Conservation (phyloP, 2,329 filamentous ascomycete species). For the Neofusicoccum ribis region DNA sequence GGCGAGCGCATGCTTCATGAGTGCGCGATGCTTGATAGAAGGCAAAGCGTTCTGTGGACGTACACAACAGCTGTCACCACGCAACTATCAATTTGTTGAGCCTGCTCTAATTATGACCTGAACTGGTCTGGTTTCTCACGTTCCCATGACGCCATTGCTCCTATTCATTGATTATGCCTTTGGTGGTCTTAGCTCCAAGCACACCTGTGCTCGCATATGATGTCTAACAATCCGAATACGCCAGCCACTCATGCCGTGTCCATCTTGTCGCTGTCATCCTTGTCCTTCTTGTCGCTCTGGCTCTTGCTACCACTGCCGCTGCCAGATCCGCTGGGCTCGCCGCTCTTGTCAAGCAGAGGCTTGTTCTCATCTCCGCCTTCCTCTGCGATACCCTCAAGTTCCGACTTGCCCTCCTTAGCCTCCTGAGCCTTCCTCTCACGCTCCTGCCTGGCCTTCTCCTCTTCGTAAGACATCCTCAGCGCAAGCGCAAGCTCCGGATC, state of each 20-base stretch:
- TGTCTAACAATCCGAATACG: background rate
- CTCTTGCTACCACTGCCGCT: constrained; percentile 42
- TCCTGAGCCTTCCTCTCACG: constrained; percentile 78
- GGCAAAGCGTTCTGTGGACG: no score
- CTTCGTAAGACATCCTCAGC: constrained; percentile 95
- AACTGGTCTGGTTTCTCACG: no score
- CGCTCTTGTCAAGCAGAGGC: constrained; percentile 64
- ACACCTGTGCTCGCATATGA: background rate
- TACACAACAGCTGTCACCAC: no score
- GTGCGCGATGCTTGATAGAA: no score
- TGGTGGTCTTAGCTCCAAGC: background rate
- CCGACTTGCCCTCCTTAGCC: constrained; percentile 68
- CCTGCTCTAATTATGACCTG: background rate
- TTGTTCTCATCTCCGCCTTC: constrained; percentile 54
- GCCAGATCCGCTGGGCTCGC: constrained; percentile 64
- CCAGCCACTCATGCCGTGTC: constrained; percentile 69
- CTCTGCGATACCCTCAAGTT: constrained; percentile 79
- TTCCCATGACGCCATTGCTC: background rate
- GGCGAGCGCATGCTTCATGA: background rate
- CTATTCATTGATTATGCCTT: background rate
- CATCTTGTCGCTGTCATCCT: constrained; percentile 75
- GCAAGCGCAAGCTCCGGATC: constrained; percentile 94
- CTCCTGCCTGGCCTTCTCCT: constrained; percentile 92
- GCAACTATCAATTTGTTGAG: background rate
- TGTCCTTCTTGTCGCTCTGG: constrained; percentile 52